These are phyloP conservation scores for Camelina hispida DNA, from an alignment of 345 rosid species.

Conservation along the genomic window DNA sequence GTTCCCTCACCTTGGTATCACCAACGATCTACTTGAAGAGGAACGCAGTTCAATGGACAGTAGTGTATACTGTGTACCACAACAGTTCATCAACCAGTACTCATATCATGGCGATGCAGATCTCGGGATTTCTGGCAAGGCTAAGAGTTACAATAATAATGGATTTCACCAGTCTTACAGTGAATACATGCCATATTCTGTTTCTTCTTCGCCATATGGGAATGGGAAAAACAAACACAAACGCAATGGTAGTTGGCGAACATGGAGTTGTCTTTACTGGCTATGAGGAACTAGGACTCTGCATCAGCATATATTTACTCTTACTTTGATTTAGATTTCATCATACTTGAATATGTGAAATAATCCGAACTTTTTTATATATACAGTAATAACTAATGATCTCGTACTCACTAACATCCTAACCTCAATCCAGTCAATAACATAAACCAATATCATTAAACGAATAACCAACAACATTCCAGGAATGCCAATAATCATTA, in stretches of 20 bases:
- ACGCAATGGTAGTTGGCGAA: conserved; percentile 69
- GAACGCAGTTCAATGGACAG: conserved; percentile 58
- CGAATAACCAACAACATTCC: no score
- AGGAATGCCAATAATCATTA: no score
- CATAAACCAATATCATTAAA: no score
- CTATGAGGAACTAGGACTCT: conserved; percentile 59
- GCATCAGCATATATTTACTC: conserved; percentile 43
- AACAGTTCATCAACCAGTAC: conserved; percentile 53
- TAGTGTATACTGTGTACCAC: conserved; percentile 49
- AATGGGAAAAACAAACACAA: background rate
- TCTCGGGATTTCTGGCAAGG: conserved; percentile 56
- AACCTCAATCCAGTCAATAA: no score
- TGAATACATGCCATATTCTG: conserved; percentile 61
- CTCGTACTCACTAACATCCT: no score
- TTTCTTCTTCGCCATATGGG: conserved; percentile 32
- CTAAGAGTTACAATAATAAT: conserved; percentile 59
- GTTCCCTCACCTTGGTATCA: conserved; percentile 92
- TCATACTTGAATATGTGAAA: conserved; percentile 53
- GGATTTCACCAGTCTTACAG: conserved; percentile 57
- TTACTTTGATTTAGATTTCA: conserved; percentile 21
- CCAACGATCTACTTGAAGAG: conserved; percentile 90
- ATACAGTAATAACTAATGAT: no score
- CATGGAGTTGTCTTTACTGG: conserved; percentile 59
- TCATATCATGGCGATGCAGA: conserved; percentile 55
- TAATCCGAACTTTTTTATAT: no score